Base-by-base conservation (phyloP, 306 rosid genomes). In the Gastrolobium bilobum region DNA sequence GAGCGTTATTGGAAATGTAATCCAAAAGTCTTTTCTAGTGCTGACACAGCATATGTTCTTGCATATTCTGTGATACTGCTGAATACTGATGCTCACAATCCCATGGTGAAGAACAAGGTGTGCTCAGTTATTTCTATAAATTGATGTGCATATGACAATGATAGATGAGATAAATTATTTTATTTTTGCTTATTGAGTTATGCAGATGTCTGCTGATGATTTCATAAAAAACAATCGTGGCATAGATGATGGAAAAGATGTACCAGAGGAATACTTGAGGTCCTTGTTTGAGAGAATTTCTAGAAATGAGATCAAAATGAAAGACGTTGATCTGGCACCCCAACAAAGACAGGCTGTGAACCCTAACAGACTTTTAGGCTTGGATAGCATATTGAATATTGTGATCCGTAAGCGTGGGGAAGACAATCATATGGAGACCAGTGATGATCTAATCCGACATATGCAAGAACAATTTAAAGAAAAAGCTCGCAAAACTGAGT, bases 381-480 rank as follows among this genome's bases (percentile, higher is more conserved):
- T 96, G 89, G 99, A 96, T 78, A 84, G 91, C 74, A 93, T 96
- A 85, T 84, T 96, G 85, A 96, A 96, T 84, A 93, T 96, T 83
- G 99, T 91, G 89, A 87, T 96, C 51, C 99, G 92, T 59, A 96
- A 91, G 88, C 88, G 97, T 53, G 91, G 92, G 52, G 95, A 91
- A 62, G 98, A 89, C 84, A 89, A 82, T 81, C 79, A 87, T 84
- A 84, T 96, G 96, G 99, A 78, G 79, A 93, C 98, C 77, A 96
- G 98, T 70, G 96, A 96, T 66, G 99, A 93, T 89, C 91, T 93
- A 73, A 93, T 93, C 50, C 91, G 91, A 72, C 97, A 86, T 79
- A 96, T 96, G 99, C 99, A 96, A 83, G 97, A 96, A 76, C 98
- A 96, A 71, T 96, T 96, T 80, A 91, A 93, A 87, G 99, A 96